Evolutionary conservation across 805 yeast species (phyloP), one percentile per base, ranked within the genome.

Genomic region (Alloascoidea hylecoeti): DNA sequence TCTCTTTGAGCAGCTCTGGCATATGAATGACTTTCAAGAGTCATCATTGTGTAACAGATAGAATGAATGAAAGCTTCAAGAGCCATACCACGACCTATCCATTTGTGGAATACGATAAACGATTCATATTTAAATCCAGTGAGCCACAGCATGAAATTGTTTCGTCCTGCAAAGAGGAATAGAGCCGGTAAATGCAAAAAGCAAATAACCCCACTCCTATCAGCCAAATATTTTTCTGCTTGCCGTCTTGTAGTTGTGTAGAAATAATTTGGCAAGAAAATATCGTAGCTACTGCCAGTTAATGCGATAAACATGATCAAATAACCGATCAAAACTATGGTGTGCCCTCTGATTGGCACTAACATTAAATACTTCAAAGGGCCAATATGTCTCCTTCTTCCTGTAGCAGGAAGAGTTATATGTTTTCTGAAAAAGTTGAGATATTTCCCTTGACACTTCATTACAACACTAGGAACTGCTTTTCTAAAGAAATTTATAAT

Each of bases 131-230:
- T 54, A 62, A 81, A 65, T 2, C 88, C 84, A 1, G 86, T 68
- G 3, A 77, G 39, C 50, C 58, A 60, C 43, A 70, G 67, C 49
- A 82, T 60, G 15, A 83, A 72, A 49, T 79, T 82, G 53, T 82
- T 83, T 48, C 92, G 61, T 19, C 79, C 78, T 3, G 84, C 83
- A 53, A 81, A 77, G 40, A 79, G 56, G 42, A 72, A 68, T 14
- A 75, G 51, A 4, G 68, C 51, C 0, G 92, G 89, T 40, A 76
- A 16, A 30, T 39, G 41, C 19, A 35, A 35, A 18, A 44, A 37
- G 1, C 46, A 39, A 14, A 52, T 16, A 30, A 44, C 35, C 1
- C 54, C 61, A 2, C 62, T 38, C 37, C 69, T 50, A 14, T 53
- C 64, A 3, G 61, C 66, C 38, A 52, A 35, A 39, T 48, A 57